Evolutionary conservation across 306 rosid species (phyloP), one percentile per base, ranked within the genome.

Genomic region (Inga oerstediana): DNA sequence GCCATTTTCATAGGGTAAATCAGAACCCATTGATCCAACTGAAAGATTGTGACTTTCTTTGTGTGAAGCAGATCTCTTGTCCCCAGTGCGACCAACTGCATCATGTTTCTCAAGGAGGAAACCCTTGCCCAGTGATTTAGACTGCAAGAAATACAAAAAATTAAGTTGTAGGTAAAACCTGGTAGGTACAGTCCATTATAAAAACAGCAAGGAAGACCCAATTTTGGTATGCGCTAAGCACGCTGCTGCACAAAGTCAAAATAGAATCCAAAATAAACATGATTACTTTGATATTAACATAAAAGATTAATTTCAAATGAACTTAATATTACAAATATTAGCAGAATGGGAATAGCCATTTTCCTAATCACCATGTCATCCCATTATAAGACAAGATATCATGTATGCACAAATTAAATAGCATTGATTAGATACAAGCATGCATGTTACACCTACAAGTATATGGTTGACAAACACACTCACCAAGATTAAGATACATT

Each of bases 111-210:
- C 86, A 68, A 71, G 76, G 74, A 71, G 67, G 69, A 44, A 72
- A 86, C 77, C 88, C 81, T 85, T 89, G 75, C 95, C 87, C 12
- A 71, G 79, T 73, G 88, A 68, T 82, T 91, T 90, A 1, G 88
- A 76, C 97, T 62, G 90, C 39, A 69, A 44, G 16, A 72, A 77
- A 72, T 30, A 61, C 66, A 19, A 64, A 67, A 85, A 20, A 66
- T 80, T 79, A 46, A 75, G 80, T 62, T 59, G 80, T 27, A 85
- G 39, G 20, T 13, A 8, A 14, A 17, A 52, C 8, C 61, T 22
- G 35, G 22, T 49, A 32, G 82, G 17, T 74, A 39, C 32, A 62
- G 43, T 22, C 59, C 39, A 69, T 84, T 27, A 75, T 34, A 54
- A 66, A 11, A 88, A 80, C 43, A 83, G 43, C 5, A 74, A 32